Conservation (phyloP, 2,329 filamentous ascomycete genomes). For the Diaporthe nobilis region DNA sequence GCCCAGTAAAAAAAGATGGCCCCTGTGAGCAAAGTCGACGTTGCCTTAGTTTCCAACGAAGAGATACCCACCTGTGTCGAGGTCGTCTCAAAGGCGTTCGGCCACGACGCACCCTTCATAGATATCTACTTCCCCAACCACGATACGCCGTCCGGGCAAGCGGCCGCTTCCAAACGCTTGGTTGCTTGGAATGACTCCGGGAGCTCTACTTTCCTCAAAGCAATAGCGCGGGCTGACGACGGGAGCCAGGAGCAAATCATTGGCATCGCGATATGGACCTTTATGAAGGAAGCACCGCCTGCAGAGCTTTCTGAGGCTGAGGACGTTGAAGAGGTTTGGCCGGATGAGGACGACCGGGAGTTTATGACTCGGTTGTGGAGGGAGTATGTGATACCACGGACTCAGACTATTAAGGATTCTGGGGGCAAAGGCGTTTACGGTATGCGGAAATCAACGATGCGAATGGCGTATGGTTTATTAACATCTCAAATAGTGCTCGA, state of each 20-base stretch:
- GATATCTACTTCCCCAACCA: constrained; percentile 14
- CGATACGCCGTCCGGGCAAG: not conserved
- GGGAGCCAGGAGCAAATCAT: not conserved
- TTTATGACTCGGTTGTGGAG: constrained; percentile 2
- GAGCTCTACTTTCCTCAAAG: constrained; percentile 14
- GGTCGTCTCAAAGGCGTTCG: not conserved
- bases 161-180: not conserved
- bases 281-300: constrained; percentile 7
- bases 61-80: not conserved
- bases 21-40: not conserved
- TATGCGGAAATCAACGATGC: not conserved
- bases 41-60: not conserved
- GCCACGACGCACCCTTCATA: constrained; percentile 3
- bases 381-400: constrained; percentile 4
- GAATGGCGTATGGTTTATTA: not conserved
- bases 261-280: constrained; percentile 1
- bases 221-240: not conserved
- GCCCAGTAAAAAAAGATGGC: not conserved
- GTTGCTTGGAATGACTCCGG: not conserved
- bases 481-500: not conserved
- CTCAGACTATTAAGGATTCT: not conserved
- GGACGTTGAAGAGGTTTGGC: constrained; percentile 3
- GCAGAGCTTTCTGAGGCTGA: not conserved
- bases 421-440: constrained; percentile 9
- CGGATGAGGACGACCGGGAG: not conserved